Percentiles rank a stretch among this genome's conserved stretches.
These are phyloP conservation scores for Digitaria exilis DNA, from an alignment of 202 grass and related monocot species.

Conservation along the genomic window DNA sequence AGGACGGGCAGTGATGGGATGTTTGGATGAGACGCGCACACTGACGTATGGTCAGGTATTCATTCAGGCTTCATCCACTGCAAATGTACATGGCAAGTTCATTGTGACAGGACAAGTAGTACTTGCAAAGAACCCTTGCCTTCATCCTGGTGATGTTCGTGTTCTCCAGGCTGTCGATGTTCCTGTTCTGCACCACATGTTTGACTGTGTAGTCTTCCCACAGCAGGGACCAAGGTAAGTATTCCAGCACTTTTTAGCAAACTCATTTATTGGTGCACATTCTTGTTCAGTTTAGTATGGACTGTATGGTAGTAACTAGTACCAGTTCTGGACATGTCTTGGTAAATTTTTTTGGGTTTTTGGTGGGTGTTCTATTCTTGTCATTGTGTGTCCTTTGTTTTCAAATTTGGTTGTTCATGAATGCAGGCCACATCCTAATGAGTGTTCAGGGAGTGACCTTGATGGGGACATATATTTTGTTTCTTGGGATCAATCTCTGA, in stretches of 20 bases:
- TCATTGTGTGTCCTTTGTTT: not conserved
- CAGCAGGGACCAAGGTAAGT: conserved; percentile 78
- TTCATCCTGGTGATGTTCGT: conserved; percentile 79
- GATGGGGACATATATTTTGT: conserved; percentile 98
- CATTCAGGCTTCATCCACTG: conserved; percentile 56
- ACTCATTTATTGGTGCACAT: not conserved
- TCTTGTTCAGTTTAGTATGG: not conserved
- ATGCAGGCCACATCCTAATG: conserved; percentile 82
- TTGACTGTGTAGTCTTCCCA: conserved; percentile 94
- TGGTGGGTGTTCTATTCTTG: not conserved
- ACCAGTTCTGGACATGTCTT: not conserved
- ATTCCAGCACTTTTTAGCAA: not conserved
- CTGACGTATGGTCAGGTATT: conserved; percentile 81
- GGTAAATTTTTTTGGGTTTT: not conserved
- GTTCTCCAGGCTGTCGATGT: conserved; percentile 76
- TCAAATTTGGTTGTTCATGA: conserved; percentile 8
- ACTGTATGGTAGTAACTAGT: not conserved
- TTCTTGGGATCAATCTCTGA: conserved; percentile 71
- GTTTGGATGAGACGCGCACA: conserved; percentile 76
- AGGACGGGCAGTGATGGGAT: conserved; percentile 88
- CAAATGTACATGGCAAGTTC: not conserved
- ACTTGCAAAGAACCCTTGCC: conserved; percentile 87
- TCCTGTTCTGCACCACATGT: conserved; percentile 70
- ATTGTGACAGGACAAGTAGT: conserved; percentile 56
- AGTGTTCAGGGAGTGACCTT: conserved; percentile 97